A percentile compares a stretch with the other conserved stretches of the same genome.
Conservation (phyloP, 257 asterid species). For the Nicotiana otophora region DNA sequence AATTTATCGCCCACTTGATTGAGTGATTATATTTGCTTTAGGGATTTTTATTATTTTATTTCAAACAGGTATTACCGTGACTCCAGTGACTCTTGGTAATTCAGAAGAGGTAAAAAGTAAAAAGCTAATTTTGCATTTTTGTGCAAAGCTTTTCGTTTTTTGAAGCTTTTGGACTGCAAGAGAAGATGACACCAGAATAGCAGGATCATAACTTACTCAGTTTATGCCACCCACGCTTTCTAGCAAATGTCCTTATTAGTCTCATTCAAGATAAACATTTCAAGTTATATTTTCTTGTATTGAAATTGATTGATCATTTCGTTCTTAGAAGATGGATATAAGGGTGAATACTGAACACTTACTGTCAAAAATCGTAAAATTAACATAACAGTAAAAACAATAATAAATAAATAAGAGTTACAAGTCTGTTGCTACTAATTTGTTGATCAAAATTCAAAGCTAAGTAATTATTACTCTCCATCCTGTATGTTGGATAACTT, state of each 20-base stretch:
- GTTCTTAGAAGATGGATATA: no score
- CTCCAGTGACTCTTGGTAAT: not conserved
- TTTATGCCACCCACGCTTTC: constrained; percentile 7
- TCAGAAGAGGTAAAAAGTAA: not conserved
- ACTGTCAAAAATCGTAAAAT: not conserved
- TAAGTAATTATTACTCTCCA: no score
- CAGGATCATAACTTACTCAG: not conserved
- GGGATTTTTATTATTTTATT: not conserved
- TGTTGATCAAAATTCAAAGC: no score
- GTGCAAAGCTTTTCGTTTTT: not conserved
- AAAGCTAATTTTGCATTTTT: not conserved
- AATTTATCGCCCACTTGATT: not conserved
- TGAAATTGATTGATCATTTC: not conserved
- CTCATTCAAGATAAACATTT: not conserved
- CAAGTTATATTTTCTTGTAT: not conserved
- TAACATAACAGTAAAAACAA: no score
- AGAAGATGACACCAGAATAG: not conserved
- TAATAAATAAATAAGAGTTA: no score
- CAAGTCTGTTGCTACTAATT: no score
- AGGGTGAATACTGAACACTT: not conserved
- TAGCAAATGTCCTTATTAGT: not conserved
- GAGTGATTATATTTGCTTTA: not conserved
- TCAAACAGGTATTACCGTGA: not conserved
- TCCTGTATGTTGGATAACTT: no score
- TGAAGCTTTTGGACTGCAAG: not conserved